Base-by-base conservation (phyloP, 2,329 filamentous ascomycete genomes). In the Talaromyces verruculosus region DNA sequence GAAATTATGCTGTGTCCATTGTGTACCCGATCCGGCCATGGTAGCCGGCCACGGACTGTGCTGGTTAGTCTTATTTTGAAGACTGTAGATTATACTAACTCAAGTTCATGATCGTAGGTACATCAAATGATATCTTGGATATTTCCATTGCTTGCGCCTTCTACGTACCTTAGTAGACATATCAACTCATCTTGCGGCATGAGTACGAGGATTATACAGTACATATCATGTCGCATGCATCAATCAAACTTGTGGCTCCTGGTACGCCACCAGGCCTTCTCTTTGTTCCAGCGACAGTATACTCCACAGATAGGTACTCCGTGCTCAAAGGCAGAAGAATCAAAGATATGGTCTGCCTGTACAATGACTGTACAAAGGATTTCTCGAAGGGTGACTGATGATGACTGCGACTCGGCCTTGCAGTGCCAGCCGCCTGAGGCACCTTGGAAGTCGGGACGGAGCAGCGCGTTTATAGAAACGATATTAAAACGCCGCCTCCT, bases 1-100 rank as follows among this genome's bases (percentile, higher is more conserved):
- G 61, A 63, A 62, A 55, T 19, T 35, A 57, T 57, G 47, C 37
- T 28, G 49, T 55, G 25, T 39, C 11, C 17, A 60, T 39, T 11
- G 39, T 60, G 57, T 28, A 33, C 30, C 39, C 37, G 53, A 5
- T 8, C 51, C 51, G 8, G 51, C 3, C 6, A 11, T 35, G 33
- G 33, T 11, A 10, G 33, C 33, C 11, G 33, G 33, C 49, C 28
- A 28, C 22, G 22, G 25, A 28, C 47, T 28, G 17, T 49, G 47
- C 13, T 28, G 17, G 25, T 25, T 17, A 25, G 15, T 28, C 47
- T 15, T 51, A 3, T 28, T 17, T 8, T 28, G 47, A 28, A 15
- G 22, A 51, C 19, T 15, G 3, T 5, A 5, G 13, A 47, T 47
- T 6, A 10, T 25, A 11, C 17, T n/a, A 28, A 53, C 49, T 53